Percentiles rank a stretch among this genome's conserved stretches.
Evolutionary conservation across 306 rosid species (phyloP).

Genomic region (Vigna nakashimae): DNA sequence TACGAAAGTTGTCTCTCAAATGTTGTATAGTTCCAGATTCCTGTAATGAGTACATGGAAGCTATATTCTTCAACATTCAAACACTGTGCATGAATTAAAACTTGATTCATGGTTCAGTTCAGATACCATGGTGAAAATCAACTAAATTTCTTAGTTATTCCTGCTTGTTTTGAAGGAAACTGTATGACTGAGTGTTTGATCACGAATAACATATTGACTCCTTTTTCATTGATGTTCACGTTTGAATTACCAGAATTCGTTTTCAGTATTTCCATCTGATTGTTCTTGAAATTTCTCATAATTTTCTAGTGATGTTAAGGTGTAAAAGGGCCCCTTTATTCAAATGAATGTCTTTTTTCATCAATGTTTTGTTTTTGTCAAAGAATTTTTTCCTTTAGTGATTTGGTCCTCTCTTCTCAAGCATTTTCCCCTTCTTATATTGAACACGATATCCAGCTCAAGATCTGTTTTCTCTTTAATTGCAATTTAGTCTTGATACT

Average conservation of each 20-base stretch:
- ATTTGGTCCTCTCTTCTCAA: no score
- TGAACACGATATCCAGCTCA: no score
- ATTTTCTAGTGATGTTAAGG: background rate
- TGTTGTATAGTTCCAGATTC: slow-evolving; percentile 42
- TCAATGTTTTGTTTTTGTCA: no score
- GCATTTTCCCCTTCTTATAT: no score
- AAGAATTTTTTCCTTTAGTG: no score
- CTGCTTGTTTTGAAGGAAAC: background rate
- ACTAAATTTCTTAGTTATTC: slow-evolving; percentile 19
- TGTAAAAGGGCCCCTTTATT: no score
- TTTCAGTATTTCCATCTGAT: slow-evolving; percentile 7
- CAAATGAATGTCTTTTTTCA: no score
- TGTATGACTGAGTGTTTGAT: background rate
- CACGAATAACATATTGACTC: background rate
- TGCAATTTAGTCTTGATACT: no score
- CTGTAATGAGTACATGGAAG: slow-evolving; percentile 30
- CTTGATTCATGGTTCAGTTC: slow-evolving; percentile 11
- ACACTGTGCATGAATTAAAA: slow-evolving; percentile 20
- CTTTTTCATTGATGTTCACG: background rate
- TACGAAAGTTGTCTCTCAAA: slow-evolving; percentile 27
- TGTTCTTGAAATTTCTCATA: slow-evolving; percentile 3
- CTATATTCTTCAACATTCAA: slow-evolving; percentile 16
- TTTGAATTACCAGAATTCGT: background rate
- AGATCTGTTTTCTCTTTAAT: no score
- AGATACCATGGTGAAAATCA: slow-evolving; percentile 4